These are phyloP conservation scores for Botrytis squamosa DNA, from an alignment of 2,329 filamentous ascomycete species.

Conservation along the genomic window DNA sequence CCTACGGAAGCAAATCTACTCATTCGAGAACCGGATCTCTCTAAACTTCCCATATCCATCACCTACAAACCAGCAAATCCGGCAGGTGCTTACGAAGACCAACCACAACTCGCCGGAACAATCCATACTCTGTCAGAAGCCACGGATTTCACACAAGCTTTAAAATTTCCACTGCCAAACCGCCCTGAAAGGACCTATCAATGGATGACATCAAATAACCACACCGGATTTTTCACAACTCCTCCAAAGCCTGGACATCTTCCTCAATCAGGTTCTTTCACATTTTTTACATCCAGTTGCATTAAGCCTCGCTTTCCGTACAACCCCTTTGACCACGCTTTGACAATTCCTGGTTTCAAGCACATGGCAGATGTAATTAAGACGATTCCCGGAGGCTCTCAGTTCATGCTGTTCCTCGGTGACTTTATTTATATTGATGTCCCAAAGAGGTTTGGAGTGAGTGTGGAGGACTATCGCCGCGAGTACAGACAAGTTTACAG, in stretches of 20 bases:
- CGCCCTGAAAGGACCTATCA: conserved; percentile 73
- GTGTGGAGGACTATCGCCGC: conserved; percentile 74
- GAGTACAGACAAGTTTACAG: conserved; percentile 96
- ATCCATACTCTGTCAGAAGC: conserved; percentile 66
- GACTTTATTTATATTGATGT: conserved; percentile 94
- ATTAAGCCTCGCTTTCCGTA: conserved; percentile 92
- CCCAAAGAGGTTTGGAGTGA: conserved; percentile 71
- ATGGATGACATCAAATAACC: conserved; percentile 84
- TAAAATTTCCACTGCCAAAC: conserved; percentile 64
- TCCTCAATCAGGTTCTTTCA: conserved; percentile 64
- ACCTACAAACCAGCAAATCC: conserved; percentile 60
- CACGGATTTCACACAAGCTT: conserved; percentile 77
- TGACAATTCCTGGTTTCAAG: conserved; percentile 77
- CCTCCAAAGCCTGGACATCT: conserved; percentile 57
- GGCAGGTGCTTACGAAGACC: conserved; percentile 52
- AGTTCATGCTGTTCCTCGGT: conserved; percentile 79
- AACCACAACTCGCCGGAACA: conserved; percentile 67
- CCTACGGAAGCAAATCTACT: conserved; percentile 75
- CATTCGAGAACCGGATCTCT: conserved; percentile 76
- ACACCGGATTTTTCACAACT: conserved; percentile 76
- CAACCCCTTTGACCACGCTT: conserved; percentile 74
- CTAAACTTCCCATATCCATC: conserved; percentile 72
- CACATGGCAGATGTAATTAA: conserved; percentile 73
- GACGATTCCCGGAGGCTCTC: conserved; percentile 59
- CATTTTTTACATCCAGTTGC: conserved; percentile 89